Conservation (phyloP, 2,329 filamentous ascomycete genomes). For the Epichloe brachyelytri region DNA sequence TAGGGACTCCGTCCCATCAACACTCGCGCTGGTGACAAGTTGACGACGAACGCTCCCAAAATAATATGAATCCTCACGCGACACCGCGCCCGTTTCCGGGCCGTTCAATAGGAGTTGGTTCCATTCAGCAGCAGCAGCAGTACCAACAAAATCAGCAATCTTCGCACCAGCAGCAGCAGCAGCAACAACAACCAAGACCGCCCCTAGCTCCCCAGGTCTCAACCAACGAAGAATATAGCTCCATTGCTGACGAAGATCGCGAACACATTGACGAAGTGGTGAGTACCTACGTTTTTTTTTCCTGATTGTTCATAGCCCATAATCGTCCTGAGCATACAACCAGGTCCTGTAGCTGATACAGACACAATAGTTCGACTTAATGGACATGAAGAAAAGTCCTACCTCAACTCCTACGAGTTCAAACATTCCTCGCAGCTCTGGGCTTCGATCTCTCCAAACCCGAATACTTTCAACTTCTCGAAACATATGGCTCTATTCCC, state of each 20-base stretch:
- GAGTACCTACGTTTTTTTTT: constrained; percentile 25
- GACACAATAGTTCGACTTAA: constrained; percentile 63
- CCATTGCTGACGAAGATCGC: constrained; percentile 72
- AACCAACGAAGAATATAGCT: constrained; percentile 25
- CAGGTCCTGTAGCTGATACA: not conserved
- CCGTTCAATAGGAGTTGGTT: constrained; percentile 20
- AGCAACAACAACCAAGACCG: constrained; percentile 12
- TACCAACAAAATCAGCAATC: constrained; percentile 18
- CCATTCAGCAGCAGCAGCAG: constrained; percentile 20
- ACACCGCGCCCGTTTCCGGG: constrained; percentile 25
- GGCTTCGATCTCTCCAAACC: constrained; percentile 84
- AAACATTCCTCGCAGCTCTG: constrained; percentile 92
- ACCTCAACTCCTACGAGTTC: constrained; percentile 96
- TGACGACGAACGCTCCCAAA: not conserved
- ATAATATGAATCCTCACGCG: constrained; percentile 23
- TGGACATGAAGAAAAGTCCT: constrained; percentile 93
- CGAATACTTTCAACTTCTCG: constrained; percentile 70
- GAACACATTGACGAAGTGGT: constrained; percentile 92
- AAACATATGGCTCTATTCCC: constrained; percentile 64
- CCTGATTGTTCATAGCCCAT: no score
- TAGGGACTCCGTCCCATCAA: no score
- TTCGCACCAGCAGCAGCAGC: constrained; percentile 11
- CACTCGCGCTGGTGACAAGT: not conserved
- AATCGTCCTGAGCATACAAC: not conserved
- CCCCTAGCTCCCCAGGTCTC: constrained; percentile 22